Percentiles rank a stretch among this genome's conserved stretches.
Evolutionary conservation across 2,329 filamentous ascomycete species (phyloP).

Genomic region (Xylariaceae sp.): DNA sequence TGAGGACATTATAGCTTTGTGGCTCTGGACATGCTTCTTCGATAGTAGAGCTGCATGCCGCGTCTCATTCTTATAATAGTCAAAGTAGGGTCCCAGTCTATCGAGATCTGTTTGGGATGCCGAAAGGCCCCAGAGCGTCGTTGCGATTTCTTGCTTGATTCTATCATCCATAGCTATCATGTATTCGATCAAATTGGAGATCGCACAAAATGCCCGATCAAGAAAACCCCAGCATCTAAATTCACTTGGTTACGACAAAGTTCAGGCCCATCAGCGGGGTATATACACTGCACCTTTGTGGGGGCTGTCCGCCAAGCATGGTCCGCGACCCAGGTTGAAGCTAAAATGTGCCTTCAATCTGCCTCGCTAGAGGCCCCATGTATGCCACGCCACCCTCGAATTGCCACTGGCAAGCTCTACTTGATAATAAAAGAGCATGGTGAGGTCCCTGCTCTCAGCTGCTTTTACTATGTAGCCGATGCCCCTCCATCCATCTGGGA

Average conservation of each 20-base stretch:
- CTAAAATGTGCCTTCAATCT: neutral
- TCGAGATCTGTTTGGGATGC: neutral
- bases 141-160: neutral
- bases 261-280: neutral
- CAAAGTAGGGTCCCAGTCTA: neutral
- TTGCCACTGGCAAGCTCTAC: neutral
- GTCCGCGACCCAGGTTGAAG: neutral
- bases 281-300: neutral
- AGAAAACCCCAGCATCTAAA: neutral
- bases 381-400: neutral
- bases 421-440: too few species aligned
- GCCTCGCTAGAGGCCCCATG: neutral
- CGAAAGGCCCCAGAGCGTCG: neutral
- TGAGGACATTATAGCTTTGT: neutral
- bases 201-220: neutral
- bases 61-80: neutral
- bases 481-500: neutral
- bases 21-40: neutral
- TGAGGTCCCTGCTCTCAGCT: neutral
- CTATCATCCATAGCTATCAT: neutral
- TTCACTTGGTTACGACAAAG: too few species aligned
- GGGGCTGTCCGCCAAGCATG: neutral
- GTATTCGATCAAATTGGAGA: neutral
- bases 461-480: neutral
- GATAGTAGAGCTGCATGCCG: neutral